These are phyloP conservation scores for Metschnikowia corniflorae DNA, from an alignment of 805 yeast genomes.

Conservation along the genomic window DNA sequence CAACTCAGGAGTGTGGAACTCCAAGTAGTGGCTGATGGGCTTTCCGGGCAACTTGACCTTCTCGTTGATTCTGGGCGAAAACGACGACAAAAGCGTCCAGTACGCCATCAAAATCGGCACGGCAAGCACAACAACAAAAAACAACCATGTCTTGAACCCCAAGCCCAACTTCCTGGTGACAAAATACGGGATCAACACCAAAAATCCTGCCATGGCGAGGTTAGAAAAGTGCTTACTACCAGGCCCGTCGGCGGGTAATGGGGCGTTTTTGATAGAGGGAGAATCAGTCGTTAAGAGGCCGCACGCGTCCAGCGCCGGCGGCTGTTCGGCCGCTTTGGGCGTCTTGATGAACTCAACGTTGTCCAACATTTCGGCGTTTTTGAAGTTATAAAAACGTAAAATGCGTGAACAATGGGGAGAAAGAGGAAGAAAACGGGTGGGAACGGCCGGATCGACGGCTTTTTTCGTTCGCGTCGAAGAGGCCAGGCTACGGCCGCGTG, in stretches of 20 bases:
- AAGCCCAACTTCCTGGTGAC: slow-evolving; percentile 64
- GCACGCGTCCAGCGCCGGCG: slow-evolving; percentile 24
- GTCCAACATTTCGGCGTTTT: slow-evolving; percentile 29
- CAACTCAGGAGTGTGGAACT: slow-evolving; percentile 71
- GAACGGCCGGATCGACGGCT: background rate
- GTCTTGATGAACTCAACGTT: slow-evolving; percentile 57
- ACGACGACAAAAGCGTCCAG: slow-evolving; percentile 77
- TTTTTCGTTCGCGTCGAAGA: background rate
- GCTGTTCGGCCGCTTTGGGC: slow-evolving; percentile 43
- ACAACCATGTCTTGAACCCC: slow-evolving; percentile 63
- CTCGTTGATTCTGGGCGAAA: slow-evolving; percentile 77
- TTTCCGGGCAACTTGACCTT: slow-evolving; percentile 71
- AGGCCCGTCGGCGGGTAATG: slow-evolving; percentile 89
- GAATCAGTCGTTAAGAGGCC: slow-evolving; percentile 40
- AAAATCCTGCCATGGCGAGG: slow-evolving; percentile 43
- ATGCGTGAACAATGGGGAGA: background rate
- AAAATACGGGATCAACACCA: slow-evolving; percentile 59
- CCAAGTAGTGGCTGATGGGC: slow-evolving; percentile 76
- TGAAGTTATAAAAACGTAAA: background rate
- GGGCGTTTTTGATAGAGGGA: slow-evolving; percentile 82
- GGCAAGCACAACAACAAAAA: slow-evolving; percentile 51
- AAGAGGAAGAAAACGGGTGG: background rate
- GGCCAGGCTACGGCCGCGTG: background rate
- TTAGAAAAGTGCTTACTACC: slow-evolving; percentile 77
- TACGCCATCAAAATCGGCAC: slow-evolving; percentile 75